These are phyloP conservation scores for Zopfochytrium polystomum DNA, from an alignment of 371 early-diverging fungal genomes.

Conservation along the genomic window DNA sequence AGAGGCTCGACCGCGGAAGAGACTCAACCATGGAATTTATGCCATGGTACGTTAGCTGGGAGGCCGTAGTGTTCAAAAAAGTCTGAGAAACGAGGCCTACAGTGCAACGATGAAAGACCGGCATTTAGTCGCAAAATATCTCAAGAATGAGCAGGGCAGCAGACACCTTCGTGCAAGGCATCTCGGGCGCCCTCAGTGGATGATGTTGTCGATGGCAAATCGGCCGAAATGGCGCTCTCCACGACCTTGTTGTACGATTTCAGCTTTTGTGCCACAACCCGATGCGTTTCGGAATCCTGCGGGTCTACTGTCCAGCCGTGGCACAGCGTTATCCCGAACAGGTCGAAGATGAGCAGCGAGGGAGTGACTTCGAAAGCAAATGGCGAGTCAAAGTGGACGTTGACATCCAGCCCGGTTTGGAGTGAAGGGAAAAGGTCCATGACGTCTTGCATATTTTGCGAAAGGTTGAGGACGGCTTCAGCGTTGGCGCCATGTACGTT, in stretches of 20 bases:
- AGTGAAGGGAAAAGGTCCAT: conserved; percentile 56
- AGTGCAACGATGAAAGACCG: too few relatives aligned
- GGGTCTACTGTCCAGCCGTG: conserved; percentile 91
- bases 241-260: conserved; percentile 75
- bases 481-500: too few relatives aligned
- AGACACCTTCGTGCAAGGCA: too few relatives aligned
- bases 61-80: too few relatives aligned
- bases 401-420: conserved; percentile 72
- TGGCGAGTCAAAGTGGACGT: conserved; percentile 73
- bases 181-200: too few relatives aligned
- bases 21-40: too few relatives aligned
- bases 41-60: too few relatives aligned
- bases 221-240: too few relatives aligned
- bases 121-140: too few relatives aligned
- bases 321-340: conserved; percentile 74
- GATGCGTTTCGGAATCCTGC: conserved; percentile 57
- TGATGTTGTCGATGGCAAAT: too few relatives aligned
- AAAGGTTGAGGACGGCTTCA: conserved; percentile 10
- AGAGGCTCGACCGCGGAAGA: conserved; percentile 61
- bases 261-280: conserved; percentile 54
- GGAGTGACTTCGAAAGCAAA: conserved; percentile 75
- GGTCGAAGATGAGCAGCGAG: conserved; percentile 71
- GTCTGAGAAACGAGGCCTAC: too few relatives aligned
- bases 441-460: conserved; percentile 36
- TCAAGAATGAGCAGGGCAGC: too few relatives aligned